These are phyloP conservation scores for Penicillium coprophilum DNA, from an alignment of 495 filamentous ascomycete genomes.

Conservation along the genomic window DNA sequence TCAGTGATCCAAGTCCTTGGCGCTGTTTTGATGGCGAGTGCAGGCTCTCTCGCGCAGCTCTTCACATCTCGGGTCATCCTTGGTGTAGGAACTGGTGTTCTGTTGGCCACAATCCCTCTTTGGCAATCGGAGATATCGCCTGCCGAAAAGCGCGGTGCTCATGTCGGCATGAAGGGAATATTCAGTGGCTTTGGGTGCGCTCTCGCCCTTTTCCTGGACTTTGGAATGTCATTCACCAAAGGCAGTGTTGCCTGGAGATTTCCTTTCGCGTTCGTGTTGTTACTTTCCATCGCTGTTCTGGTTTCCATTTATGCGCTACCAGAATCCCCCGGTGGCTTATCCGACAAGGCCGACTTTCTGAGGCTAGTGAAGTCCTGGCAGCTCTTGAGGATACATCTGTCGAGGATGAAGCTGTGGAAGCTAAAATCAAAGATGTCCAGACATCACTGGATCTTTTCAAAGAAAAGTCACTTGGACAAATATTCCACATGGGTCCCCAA, in stretches of 20 bases:
- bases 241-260: conserved; percentile 49
- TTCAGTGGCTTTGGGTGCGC: conserved; percentile 59
- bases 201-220: conserved; percentile 53
- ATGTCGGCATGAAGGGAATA: conserved; percentile 59
- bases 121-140: conserved; percentile 65
- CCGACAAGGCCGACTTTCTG: conserved; percentile 30
- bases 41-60: conserved; percentile 54
- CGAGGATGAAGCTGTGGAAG: conserved; percentile 22
- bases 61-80: conserved; percentile 54
- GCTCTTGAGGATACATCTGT: conserved; percentile 40
- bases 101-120: conserved; percentile 60
- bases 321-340: conserved; percentile 49
- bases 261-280: conserved; percentile 48
- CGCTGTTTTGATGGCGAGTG: conserved; percentile 53
- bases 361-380: conserved; percentile 38
- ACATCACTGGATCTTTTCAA: conserved; percentile 18
- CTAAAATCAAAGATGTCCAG: conserved; percentile 23
- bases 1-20: conserved; percentile 56
- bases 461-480: conserved; percentile 10
- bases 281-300: conserved; percentile 26
- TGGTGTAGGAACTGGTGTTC: conserved; percentile 59
- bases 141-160: conserved; percentile 55
- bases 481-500: conserved; percentile 26
- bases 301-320: conserved; percentile 38
- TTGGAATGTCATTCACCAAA: conserved; percentile 48